phyloP scores from a whole-genome alignment of 2,329 filamentous ascomycete species.

The Fusarium hostae region DNA sequence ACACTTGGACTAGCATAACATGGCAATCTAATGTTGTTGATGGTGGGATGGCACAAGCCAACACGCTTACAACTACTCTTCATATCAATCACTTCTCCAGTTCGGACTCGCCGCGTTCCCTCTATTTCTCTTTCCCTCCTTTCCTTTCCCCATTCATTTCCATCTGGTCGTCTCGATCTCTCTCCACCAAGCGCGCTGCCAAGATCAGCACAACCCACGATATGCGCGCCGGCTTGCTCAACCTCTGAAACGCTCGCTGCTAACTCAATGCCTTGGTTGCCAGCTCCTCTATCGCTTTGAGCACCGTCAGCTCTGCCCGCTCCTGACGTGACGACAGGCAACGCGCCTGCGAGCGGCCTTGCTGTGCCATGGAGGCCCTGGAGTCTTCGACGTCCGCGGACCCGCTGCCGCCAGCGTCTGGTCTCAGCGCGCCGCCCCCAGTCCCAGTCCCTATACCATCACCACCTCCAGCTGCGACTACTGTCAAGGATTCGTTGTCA shows the following conservation, averaged over 20 bases:
- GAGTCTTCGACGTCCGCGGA: conserved; percentile 38
- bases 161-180: not conserved
- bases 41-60: conserved; percentile 36
- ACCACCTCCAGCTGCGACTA: conserved; percentile 26
- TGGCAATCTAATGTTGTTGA: conserved; percentile 38
- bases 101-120: conserved; percentile 25
- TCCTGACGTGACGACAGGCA: conserved; percentile 35
- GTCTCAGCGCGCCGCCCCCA: conserved; percentile 44
- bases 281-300: conserved; percentile 43
- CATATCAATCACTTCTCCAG: conserved; percentile 13
- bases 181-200: not conserved
- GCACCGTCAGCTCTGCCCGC: conserved; percentile 41
- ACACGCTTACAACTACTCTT: conserved; percentile 6
- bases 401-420: conserved; percentile 45
- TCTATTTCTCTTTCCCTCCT: conserved; percentile 13
- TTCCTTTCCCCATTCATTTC: conserved; percentile 6
- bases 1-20: conserved; percentile 33
- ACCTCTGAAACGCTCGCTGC: conserved; percentile 23
- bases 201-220: conserved; percentile 17
- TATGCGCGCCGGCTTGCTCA: conserved; percentile 29
- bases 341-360: conserved; percentile 36
- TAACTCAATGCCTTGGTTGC: conserved; percentile 42
- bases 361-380: conserved; percentile 45
- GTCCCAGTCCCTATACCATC: conserved; percentile 36
- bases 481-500: conserved; percentile 42